Evolutionary conservation across 2,329 filamentous ascomycete species (phyloP), one percentile per base, ranked within the genome.

Genomic region (Diaporthe velutina): DNA sequence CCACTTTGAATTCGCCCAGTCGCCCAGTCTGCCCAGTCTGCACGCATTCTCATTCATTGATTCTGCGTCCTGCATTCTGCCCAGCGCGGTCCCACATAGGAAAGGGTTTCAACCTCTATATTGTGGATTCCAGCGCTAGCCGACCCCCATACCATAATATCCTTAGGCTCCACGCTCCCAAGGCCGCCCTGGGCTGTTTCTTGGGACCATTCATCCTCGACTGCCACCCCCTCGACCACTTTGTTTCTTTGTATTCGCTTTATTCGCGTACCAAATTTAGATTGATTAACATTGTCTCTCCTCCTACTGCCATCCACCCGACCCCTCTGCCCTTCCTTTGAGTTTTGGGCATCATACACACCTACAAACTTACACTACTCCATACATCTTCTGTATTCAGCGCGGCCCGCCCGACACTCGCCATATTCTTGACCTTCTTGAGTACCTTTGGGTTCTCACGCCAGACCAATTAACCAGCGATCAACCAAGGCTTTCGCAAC

Each of bases 61-160:
- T 13, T 30, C 60, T 64, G 42, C 61, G 50, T 48, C 42, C 42
- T 66, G 61, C 64, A 68, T 28, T 68, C 64, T 68, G 64, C 64
- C 64, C 64, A 40, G 64, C 64, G 64, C 48, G 33, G 64, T 28
- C 64, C 64, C 64, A 68, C 64, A 54, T 13, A 40, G 33, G n/a
- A 68, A 68, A 54, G 45, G 64, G 64, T 68, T 68, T 54, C 45
- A 68, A 68, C 64, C 64, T 68, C 64, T 54, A 54, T 54, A 28
- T 28, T 68, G 64, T 68, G 64, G 64, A 68, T 68, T 68, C 64
- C 64, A 38, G 48, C 22, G 30, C 48, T 54, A 68, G 64, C 45
- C 64, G 64, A 68, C 64, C 64, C 40, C 64, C 64, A 68, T 68
- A 40, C 48, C 48, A 68, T 68, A 68, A 68, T 68, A 68, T 68